Base-by-base conservation (phyloP, 2,329 filamentous ascomycete genomes). In the Pyrenochaeta sp. region DNA sequence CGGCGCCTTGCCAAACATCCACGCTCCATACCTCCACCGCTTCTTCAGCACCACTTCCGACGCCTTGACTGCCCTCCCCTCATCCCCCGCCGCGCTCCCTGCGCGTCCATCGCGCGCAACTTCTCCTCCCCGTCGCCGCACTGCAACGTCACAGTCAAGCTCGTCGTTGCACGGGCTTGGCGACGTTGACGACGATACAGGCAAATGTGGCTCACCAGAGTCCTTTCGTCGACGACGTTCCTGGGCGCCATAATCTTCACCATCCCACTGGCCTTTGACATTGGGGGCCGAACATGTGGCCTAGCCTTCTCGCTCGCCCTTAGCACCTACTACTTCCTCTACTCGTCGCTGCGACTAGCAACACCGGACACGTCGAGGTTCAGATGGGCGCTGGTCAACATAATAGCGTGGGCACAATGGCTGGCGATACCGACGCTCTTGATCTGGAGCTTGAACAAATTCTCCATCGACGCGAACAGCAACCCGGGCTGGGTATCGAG, bases 201-300 rank as follows among this genome's bases (percentile, higher is more conserved):
- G 76, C 76, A 77, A 74, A 96, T 96, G 89, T 91, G 87, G 87
- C 80, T 93, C 73, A 84, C 92, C 73, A 86, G 87, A 70, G 81
- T 87, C 71, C 69, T 92, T 61, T 90, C 90, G 67, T 90, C 90
- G 75, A 80, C 87, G 68, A 75, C 90, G 74, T 97, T 96, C 76
- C 85, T 97, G 63, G 82, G 92, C 74, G 89, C 89, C 75, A 91
- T 96, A 72, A 86, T 97, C 68, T 88, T 97, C 69, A 96, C 91
- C 51, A 94, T 99, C 69, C 94, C 94, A 51, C 86, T 99, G 69
- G 90, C 93, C 65, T 97, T 97, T 77, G 94, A 99, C 83, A 93
- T 97, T 65, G 94, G 94, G 69, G 94, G 94, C 51, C 87, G 90
- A 65, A 92, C 94, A 62, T 96, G 91, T 67, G 94, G 94, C 47